Evolutionary conservation across 768 basidiomycete species (phyloP), one percentile per base, ranked within the genome.

Genomic region (Lentinula raphanica): DNA sequence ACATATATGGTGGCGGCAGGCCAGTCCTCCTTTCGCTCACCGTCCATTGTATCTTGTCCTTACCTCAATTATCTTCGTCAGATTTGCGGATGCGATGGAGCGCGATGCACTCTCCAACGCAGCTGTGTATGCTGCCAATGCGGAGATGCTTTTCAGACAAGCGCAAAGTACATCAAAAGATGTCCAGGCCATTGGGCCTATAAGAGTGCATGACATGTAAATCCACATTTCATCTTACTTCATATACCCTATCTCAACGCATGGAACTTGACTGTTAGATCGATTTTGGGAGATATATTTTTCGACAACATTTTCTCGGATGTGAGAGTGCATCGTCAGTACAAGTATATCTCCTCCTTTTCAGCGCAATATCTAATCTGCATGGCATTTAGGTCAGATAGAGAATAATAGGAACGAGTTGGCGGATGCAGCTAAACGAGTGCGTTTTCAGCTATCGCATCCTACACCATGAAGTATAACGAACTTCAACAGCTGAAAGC

Each of bases 291-390:
- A 59, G 75, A 76, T 60, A 67, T 77, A 15, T 70, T 76, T 57
- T 78, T 76, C 60, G 75, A 77, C 60, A 75, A 77, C 59, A 68
- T 76, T 25, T 74, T 74, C 62, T 71, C 76, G 7, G 77, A 80
- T 64, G 64, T 72, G 63, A 69, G 69, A 32, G 76, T 77, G 64
- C 74, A 77, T 58, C 68, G 77, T 79, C 60, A 63, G 65, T 54
- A 38, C 36, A 8, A 8, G 23, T 42, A 17, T 23, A 31, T 23
- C 32, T 13, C 17, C 25, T 36, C n/a, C 6, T 38, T 2, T 19
- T 29, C 19, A 25, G 36, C n/a, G 31, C 25, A 19, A 0, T 36
- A 19, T 61, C 46, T 59, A 19, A 38, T n/a, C n/a, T n/a, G n/a
- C n/a, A n/a, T 35, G 51, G 39, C 45, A 31, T 46, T 23, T 63